Base-by-base conservation (phyloP, 345 rosid genomes). In the Clarkia xantiana region DNA sequence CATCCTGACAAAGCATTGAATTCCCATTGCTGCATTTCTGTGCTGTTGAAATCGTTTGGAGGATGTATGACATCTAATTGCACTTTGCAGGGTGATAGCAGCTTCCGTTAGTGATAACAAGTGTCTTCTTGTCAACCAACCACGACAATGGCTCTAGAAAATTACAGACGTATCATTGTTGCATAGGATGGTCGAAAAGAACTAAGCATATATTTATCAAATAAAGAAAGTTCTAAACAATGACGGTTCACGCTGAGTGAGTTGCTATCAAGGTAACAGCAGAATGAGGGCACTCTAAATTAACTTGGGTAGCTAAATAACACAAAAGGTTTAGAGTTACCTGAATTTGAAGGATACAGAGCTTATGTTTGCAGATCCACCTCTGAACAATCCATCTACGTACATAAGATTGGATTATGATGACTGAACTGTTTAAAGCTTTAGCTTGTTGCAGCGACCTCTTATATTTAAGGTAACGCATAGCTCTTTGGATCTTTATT, bases 361-460 rank as follows among this genome's bases (percentile, higher is more conserved):
- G 14, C 57, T 45, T 63, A 53, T 44, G 47, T 59, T 58, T 72
- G 52, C 25, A 18, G 49, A 59, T 53, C 55, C 14, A 54, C 60
- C 62, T 71, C 47, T 72, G 58, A 12, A 66, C 65, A 38, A 76
- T 69, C 87, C 87, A 75, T 55, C 85, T 60, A 55, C 85, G 94
- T 43, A 64, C 64, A 53, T 59, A 62, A 72, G 83, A 67, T 61
- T 89, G 95, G 54, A 89, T 66, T 34, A 60, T 14, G 47, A 72
- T 66, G 44, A 87, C 81, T 11, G 94, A 74, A 39, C 42, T 65
- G 22, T 55, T 56, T 53, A 67, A 61, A 25, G 58, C 58, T 53
- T 57, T 74, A 18, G 65, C 65, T 49, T 61, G 58, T 19, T 58
- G 62, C 47, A 52, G 68, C 43, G 57, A 52, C 50, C 59, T 70